These are phyloP conservation scores for Venturia oleaginea DNA, from an alignment of 2,329 filamentous ascomycete species.

Conservation along the genomic window DNA sequence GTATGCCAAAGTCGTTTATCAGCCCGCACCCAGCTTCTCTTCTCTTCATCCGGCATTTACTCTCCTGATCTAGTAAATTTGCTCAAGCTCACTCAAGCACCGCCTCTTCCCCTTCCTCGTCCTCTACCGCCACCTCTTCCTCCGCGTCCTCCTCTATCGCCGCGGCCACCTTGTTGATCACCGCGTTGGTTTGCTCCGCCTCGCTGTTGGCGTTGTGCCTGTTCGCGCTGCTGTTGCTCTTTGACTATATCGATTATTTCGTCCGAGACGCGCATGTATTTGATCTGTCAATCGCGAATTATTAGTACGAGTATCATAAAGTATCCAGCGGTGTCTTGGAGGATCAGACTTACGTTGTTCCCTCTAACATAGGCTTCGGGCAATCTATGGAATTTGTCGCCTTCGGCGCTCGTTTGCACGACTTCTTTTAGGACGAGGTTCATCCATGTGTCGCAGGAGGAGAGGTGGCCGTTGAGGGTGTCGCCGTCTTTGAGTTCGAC, in stretches of 20 bases:
- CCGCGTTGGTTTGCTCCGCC: conserved; percentile 51
- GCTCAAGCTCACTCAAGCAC: conserved; percentile 15
- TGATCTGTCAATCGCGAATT: too few relatives aligned
- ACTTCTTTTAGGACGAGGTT: conserved; percentile 96
- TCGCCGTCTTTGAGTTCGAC: conserved; percentile 97
- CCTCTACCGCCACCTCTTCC: conserved; percentile 45
- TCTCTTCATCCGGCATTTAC: not conserved
- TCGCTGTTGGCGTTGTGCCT: conserved; percentile 49
- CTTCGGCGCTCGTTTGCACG: conserved; percentile 90
- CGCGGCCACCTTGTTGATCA: conserved; percentile 36
- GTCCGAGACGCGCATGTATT: conserved; percentile 92
- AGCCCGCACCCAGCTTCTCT: not conserved
- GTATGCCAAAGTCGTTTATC: not conserved
- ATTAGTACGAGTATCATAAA: too few relatives aligned
- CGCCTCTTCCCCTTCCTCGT: conserved; percentile 38
- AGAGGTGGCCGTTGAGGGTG: conserved; percentile 90
- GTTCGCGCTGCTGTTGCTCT: conserved; percentile 75
- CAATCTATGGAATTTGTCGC: conserved; percentile 85
- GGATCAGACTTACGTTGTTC: conserved; percentile 82
- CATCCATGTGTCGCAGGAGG: conserved; percentile 99
- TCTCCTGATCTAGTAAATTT: not conserved
- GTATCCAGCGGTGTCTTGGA: too few relatives aligned
- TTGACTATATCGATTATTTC: conserved; percentile 92
- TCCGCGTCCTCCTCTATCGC: conserved; percentile 49
- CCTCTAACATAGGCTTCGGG: conserved; percentile 94